Evolutionary conservation across 371 early-diverging fungal genomes (phyloP).

Genomic region (Haplosporangium sp.): DNA sequence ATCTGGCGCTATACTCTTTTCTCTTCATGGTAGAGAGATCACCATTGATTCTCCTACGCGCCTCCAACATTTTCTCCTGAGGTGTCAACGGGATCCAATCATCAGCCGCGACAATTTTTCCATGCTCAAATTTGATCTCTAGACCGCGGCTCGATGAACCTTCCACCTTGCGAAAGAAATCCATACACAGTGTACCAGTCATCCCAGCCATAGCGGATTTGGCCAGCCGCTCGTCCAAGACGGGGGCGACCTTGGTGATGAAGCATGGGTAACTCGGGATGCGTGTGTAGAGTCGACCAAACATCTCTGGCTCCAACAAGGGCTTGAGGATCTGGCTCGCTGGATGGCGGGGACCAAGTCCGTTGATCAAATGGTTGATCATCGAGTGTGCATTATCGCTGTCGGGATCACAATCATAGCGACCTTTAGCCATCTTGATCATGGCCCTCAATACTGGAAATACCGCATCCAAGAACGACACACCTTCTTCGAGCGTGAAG

Average conservation of each 20-base stretch:
- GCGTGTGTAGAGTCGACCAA: conserved; percentile 2
- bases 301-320: not conserved
- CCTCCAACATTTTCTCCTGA: not conserved
- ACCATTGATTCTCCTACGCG: not conserved
- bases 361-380: conserved; percentile 8
- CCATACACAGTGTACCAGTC: not conserved
- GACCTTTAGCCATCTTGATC: conserved; percentile 1
- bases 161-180: conserved; percentile 10
- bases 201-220: not conserved
- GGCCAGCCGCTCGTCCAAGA: conserved; percentile 7
- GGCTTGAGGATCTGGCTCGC: not conserved
- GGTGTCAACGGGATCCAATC: not conserved
- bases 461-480: conserved; percentile 1
- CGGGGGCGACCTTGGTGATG: conserved; percentile 5
- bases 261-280: conserved; percentile 2
- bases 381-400: not conserved
- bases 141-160: conserved; percentile 3
- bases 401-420: not conserved
- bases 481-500: conserved; percentile 1
- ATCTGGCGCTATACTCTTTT: not conserved
- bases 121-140: conserved; percentile 6
- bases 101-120: conserved; percentile 2
- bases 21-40: not conserved
- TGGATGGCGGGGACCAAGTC: conserved; percentile 2
- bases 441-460: conserved; percentile 6